Conservation (phyloP, 495 filamentous ascomycete genomes). For the Annulohypoxylon stygium region DNA sequence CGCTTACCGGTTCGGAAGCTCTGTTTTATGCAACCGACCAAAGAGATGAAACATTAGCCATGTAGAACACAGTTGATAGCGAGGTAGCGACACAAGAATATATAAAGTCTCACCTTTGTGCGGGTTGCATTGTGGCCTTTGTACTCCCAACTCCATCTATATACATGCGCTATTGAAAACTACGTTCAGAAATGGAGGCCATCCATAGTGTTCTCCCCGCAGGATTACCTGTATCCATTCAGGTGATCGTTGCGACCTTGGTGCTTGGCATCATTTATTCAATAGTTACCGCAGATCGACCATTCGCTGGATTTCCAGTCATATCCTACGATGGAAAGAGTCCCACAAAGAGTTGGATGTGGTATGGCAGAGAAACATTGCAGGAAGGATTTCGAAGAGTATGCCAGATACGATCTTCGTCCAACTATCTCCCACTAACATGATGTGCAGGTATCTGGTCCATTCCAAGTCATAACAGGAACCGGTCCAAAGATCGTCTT, state of each 20-base stretch:
- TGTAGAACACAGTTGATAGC: not conserved
- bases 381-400: slow-evolving; percentile 43
- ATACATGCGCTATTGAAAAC: not conserved
- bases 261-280: slow-evolving; percentile 46
- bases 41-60: slow-evolving; percentile 30
- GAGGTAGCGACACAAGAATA: slow-evolving; percentile 8
- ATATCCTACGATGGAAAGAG: slow-evolving; percentile 43
- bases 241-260: slow-evolving; percentile 42
- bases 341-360: slow-evolving; percentile 46
- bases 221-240: slow-evolving; percentile 46
- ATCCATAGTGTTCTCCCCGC: slow-evolving; percentile 42
- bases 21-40: slow-evolving; percentile 10
- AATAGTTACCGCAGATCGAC: slow-evolving; percentile 39
- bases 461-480: slow-evolving; percentile 51
- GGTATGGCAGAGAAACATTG: slow-evolving; percentile 41
- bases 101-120: slow-evolving; percentile 5
- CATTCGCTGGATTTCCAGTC: slow-evolving; percentile 48
- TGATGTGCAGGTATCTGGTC: slow-evolving; percentile 41
- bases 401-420: not conserved
- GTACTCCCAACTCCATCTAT: slow-evolving; percentile 3
- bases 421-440: slow-evolving; percentile 20
- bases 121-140: not conserved
- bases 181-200: slow-evolving; percentile 38
- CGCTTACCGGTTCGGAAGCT: slow-evolving; percentile 13
- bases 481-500: slow-evolving; percentile 57